phyloP scores from a whole-genome alignment of 2,329 filamentous ascomycete genomes.

The Aschersonia sp. region DNA sequence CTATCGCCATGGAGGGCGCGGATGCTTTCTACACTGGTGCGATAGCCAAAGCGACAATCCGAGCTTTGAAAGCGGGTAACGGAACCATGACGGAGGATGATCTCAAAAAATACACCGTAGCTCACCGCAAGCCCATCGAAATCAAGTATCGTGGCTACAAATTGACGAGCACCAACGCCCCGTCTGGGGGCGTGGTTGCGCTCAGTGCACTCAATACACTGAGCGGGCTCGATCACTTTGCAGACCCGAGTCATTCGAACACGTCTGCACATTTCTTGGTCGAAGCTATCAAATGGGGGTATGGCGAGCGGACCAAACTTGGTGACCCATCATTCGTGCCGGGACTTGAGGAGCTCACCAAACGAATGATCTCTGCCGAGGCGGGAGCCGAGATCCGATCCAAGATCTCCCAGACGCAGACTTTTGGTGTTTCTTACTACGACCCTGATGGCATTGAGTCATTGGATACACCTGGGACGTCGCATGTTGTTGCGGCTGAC shows the following conservation, averaged over 20 bases:
- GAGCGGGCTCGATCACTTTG: slow-evolving; percentile 54
- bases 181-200: slow-evolving; percentile 58
- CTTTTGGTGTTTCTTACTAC: slow-evolving; percentile 25
- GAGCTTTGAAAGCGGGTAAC: slow-evolving; percentile 43
- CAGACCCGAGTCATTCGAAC: slow-evolving; percentile 33
- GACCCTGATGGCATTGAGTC: slow-evolving; percentile 30
- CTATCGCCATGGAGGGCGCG: slow-evolving; percentile 48
- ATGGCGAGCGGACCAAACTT: slow-evolving; percentile 56
- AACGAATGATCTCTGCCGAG: slow-evolving; percentile 47
- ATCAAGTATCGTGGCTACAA: slow-evolving; percentile 58
- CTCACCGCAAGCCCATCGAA: slow-evolving; percentile 42
- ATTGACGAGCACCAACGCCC: slow-evolving; percentile 52
- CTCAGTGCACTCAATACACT: slow-evolving; percentile 62
- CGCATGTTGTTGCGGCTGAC: slow-evolving; percentile 55
- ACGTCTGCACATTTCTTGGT: slow-evolving; percentile 66
- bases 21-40: slow-evolving; percentile 57
- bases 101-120: slow-evolving; percentile 56
- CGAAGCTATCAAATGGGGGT: slow-evolving; percentile 72
- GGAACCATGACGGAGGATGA: slow-evolving; percentile 69
- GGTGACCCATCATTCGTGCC: slow-evolving; percentile 62
- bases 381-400: slow-evolving; percentile 37
- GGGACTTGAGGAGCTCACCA: slow-evolving; percentile 44
- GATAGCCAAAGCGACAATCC: slow-evolving; percentile 56
- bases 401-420: slow-evolving; percentile 26
- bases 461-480: slow-evolving; percentile 50